Percentiles rank a stretch among this genome's conserved stretches.
phyloP scores from a whole-genome alignment of 192 early-diverging fungal species.

The Linderina pennispora region DNA sequence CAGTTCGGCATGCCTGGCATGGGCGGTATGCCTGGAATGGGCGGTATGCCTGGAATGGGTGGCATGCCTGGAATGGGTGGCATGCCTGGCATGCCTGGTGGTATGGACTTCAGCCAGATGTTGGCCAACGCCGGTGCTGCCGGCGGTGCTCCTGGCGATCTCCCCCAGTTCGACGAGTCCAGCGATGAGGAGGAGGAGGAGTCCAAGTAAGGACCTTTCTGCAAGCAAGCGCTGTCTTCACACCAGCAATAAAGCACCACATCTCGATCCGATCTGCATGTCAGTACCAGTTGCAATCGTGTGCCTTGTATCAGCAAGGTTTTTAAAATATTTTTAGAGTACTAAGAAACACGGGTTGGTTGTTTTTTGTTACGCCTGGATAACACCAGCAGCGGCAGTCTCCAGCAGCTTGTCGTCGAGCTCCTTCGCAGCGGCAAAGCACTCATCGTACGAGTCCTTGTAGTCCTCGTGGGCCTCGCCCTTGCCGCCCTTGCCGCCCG shows the following conservation, averaged over 20 bases:
- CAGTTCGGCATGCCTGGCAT: conserved; percentile 44
- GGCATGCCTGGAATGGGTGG: conserved; percentile 42
- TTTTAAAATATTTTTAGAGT: not conserved
- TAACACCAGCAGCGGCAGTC: conserved; percentile 32
- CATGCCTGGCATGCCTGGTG: conserved; percentile 8
- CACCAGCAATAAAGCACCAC: too few species aligned
- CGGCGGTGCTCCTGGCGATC: too few species aligned
- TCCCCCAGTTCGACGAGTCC: too few species aligned
- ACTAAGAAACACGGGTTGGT: not conserved
- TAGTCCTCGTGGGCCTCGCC: conserved; percentile 70
- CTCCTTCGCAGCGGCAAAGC: conserved; percentile 69
- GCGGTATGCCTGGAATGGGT: conserved; percentile 51
- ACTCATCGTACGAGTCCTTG: conserved; percentile 82
- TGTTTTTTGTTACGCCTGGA: conserved; percentile 51
- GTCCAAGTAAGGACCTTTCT: not conserved
- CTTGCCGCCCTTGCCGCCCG: conserved; percentile 67
- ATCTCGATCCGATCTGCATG: too few species aligned
- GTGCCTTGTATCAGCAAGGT: too few species aligned
- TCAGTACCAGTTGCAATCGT: too few species aligned
- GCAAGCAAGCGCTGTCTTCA: too few species aligned
- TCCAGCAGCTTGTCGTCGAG: conserved; percentile 62
- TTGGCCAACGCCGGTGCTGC: conserved; percentile 5
- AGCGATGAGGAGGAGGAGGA: conserved; percentile 10
- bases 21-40: conserved; percentile 51
- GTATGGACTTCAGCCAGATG: conserved; percentile 7